Evolutionary conservation across 2,329 filamentous ascomycete species (phyloP).

Genomic region (Trichoderma endophyticum): DNA sequence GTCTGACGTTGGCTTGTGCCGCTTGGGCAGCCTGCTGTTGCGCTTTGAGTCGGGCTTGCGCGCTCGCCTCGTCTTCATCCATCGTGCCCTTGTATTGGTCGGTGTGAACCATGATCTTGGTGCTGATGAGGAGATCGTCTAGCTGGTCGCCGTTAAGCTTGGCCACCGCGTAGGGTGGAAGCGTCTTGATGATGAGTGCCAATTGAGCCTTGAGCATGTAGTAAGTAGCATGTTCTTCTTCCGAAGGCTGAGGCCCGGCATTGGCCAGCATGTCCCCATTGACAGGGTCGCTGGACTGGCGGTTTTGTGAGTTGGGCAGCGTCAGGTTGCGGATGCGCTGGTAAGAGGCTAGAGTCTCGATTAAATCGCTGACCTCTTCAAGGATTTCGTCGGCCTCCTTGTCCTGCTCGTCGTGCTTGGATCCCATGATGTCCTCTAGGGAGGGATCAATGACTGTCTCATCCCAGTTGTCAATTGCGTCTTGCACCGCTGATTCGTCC

Average conservation of each 20-base stretch:
- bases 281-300: slow-evolving; percentile 59
- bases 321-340: slow-evolving; percentile 75
- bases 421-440: slow-evolving; percentile 51
- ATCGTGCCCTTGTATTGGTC: slow-evolving; percentile 74
- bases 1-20: slow-evolving; percentile 34
- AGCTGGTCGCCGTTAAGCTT: slow-evolving; percentile 83
- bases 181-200: slow-evolving; percentile 65
- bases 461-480: slow-evolving; percentile 58
- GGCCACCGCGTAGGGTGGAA: slow-evolving; percentile 82
- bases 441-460: slow-evolving; percentile 56
- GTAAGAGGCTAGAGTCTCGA: slow-evolving; percentile 73
- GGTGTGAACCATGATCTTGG: slow-evolving; percentile 68
- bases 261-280: slow-evolving; percentile 66
- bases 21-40: slow-evolving; percentile 34
- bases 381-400: slow-evolving; percentile 69
- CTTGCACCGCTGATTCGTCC: slow-evolving; percentile 51
- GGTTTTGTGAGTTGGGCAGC: slow-evolving; percentile 61
- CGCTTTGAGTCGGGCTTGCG: slow-evolving; percentile 48
- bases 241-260: slow-evolving; percentile 64
- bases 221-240: slow-evolving; percentile 61
- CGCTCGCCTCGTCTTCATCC: slow-evolving; percentile 73
- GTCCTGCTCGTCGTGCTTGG: slow-evolving; percentile 57
- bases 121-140: slow-evolving; percentile 78
- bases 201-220: slow-evolving; percentile 73
- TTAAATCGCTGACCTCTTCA: slow-evolving; percentile 69